Evolutionary conservation across 2,329 filamentous ascomycete genomes (phyloP), one percentile per base, ranked within the genome.

Genomic region (Fusarium multiceps): DNA sequence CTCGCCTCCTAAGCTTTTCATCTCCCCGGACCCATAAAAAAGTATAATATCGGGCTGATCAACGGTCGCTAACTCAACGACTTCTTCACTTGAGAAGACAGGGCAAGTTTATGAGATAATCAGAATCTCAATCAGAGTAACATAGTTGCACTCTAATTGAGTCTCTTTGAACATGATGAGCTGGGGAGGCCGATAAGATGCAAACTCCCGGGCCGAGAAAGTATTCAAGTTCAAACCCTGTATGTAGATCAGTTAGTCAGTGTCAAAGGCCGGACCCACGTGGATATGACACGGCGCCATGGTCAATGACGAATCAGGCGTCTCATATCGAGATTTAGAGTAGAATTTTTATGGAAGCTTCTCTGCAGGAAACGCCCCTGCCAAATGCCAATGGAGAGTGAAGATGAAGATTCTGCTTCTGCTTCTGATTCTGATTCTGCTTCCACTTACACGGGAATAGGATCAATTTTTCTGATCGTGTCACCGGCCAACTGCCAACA

Each of bases 241-340:
- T 53, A 55, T 67, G 48, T 30, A 55, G 67, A 69, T 69, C 66
- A 40, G 11, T 58, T 55, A 40, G 58, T 63, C 53, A 55, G 32
- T 23, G 54, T 51, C 43, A 46, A 55, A 55, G 43, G 14, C 42
- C 16, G 7, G 47, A 32, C 50, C 67, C 66, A 69, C 49, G 60
- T 62, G 45, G 34, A 21, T 25, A 51, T 58, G 43, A 27, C 51
- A 55, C 34, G 37, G 61, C 30, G 28, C 34, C 23, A 18, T 25
- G 54, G 42, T 4, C 42, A 49, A 69, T 69, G 50, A 55, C 53
- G 48, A 70, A 57, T 58, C 49, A 58, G 63, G 42, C 28, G 32
- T 32, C 32, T 60, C 32, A 45, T 49, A 63, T 67, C 49, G 54
- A 58, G 56, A 55, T 67, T 53, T 28, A 41, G 34, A 56, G 41